Evolutionary conservation across 129 eudicot genomes (phyloP), one percentile per base, ranked within the genome.

Genomic region (Oenanthe sinensis): DNA sequence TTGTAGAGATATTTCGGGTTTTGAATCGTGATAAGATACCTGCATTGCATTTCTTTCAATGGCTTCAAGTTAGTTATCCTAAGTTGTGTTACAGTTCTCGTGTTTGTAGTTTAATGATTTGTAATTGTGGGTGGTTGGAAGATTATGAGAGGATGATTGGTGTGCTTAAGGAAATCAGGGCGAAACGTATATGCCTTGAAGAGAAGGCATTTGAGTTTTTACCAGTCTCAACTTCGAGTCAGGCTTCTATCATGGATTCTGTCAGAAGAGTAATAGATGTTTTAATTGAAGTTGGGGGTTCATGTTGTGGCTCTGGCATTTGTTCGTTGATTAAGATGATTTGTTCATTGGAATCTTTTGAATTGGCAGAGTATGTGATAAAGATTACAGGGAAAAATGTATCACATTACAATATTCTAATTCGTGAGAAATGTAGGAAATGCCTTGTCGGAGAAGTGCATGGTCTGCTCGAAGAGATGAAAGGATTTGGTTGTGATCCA

Each of bases 351-450:
- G 89, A 86, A 47, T 85, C 74, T 63, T 87, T 93, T 65, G 91
- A 91, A 19, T 81, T 93, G 78, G 97, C 97, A 24, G 81, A 79
- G 75, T 84, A 78, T 86, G 98, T 93, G 82, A 87, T 89, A 19
- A 82, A 82, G 71, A 72, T 93, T 45, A 85, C 90, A 0, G 95
- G 87, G 83, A 87, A 79, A 50, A 87, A 75, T 72, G 76, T 65
- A 39, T 71, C 84, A 4, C 79, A 86, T 75, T 89, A 85, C 69
- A 86, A 82, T 16, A 77, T 93, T 82, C 78, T 93, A 76, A 82
- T 91, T 65, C 85, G 86, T 40, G 88, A 79, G 36, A 86, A 65
- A 49, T 93, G 97, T 82, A 78, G 54, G 79, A 86, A 75, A 81
- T 78, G 86, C 72, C 78, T 44, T 52, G 16, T 83, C 14, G 89